phyloP scores from a whole-genome alignment of 169 alveolate species.

The Amoebophrya sp. region DNA sequence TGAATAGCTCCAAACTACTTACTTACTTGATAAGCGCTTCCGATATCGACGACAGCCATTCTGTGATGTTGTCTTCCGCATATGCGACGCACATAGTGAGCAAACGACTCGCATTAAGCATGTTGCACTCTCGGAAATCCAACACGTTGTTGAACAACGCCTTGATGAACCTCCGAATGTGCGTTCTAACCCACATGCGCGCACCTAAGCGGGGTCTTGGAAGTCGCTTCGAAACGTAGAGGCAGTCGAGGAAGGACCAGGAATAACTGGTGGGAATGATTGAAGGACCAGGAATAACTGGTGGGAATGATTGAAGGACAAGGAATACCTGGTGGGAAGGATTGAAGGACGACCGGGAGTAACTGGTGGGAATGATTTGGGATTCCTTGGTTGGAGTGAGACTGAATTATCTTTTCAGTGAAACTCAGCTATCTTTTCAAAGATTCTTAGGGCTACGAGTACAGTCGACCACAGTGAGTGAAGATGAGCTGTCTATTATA shows the following conservation, averaged over 20 bases:
- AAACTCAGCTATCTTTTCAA: no score
- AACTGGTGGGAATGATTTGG: no score
- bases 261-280: slow-evolving; percentile 18
- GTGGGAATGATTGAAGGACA: neutral
- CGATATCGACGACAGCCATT: neutral
- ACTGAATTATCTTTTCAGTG: no score
- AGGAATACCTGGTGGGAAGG: slow-evolving; percentile 9
- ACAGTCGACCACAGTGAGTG: no score
- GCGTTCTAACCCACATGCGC: slow-evolving; percentile 64
- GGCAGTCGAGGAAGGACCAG: neutral
- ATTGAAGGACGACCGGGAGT: neutral
- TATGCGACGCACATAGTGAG: neutral
- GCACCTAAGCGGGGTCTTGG: slow-evolving; percentile 77
- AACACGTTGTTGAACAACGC: slow-evolving; percentile 50
- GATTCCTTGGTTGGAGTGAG: no score
- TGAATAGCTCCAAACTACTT: no score
- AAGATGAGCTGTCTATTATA: no score
- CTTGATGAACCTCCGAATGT: slow-evolving; percentile 64
- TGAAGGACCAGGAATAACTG: neutral
- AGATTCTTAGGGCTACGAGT: no score
- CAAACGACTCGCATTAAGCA: neutral
- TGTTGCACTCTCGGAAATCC: slow-evolving; percentile 47
- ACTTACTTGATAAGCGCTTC: slow-evolving; percentile 18
- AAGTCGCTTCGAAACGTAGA: neutral
- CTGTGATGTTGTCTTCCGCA: neutral